Conservation (phyloP, 179 eudicot species). For the Actinidia arguta region DNA sequence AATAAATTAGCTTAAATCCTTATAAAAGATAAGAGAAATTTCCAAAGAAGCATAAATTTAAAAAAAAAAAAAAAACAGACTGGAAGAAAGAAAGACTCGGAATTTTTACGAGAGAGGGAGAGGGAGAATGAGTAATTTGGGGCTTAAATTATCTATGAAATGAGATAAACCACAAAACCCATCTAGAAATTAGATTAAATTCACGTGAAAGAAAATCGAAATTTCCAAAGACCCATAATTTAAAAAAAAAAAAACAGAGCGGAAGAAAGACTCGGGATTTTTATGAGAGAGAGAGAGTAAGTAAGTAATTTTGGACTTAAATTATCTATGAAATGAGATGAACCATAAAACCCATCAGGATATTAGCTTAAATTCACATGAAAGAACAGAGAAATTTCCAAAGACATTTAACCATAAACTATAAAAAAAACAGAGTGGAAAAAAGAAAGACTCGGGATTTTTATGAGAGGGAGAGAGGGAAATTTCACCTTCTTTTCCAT, state of each 20-base stretch:
- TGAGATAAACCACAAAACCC: background rate
- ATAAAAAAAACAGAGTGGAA: background rate
- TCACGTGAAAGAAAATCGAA: too few relatives aligned
- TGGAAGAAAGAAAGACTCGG: background rate
- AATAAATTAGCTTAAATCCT: too few relatives aligned
- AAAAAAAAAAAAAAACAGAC: background rate
- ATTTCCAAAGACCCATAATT: background rate
- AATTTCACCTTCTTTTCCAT: constrained; percentile 18
- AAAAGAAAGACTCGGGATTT: background rate
- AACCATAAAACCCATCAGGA: too few relatives aligned
- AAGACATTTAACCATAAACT: background rate
- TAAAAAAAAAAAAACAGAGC: background rate
- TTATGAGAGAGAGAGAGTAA: too few relatives aligned
- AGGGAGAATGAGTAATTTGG: background rate
- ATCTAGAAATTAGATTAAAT: background rate
- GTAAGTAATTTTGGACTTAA: background rate
- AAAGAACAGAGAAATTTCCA: background rate
- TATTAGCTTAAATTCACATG: too few relatives aligned
- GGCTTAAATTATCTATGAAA: background rate
- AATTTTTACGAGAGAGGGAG: background rate
- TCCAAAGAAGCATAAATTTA: background rate
- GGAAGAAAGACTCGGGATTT: background rate
- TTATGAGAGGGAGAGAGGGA: background rate
- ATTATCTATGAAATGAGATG: too few relatives aligned
- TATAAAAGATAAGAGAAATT: too few relatives aligned